Evolutionary conservation across 352 stramenopile species (phyloP).

Genomic region (Phytophthora agathidicida): DNA sequence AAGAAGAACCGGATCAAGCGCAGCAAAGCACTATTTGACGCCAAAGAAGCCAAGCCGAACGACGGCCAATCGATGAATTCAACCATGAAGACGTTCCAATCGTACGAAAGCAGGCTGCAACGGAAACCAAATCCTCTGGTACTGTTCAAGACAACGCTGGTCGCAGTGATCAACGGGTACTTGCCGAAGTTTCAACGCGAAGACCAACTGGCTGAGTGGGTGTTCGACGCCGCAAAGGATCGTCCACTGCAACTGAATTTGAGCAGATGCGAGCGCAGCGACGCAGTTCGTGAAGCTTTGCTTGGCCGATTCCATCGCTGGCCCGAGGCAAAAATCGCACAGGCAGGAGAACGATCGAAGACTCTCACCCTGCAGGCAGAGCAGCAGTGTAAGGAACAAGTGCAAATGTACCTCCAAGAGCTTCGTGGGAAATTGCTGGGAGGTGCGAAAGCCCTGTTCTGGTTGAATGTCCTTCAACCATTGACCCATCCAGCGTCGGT

Average conservation of each 20-base stretch:
- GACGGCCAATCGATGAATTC: neutral
- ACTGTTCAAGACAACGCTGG: neutral
- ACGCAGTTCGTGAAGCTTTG: conserved; percentile 30
- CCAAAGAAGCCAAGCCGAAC: conserved; percentile 2
- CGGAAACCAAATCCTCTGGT: neutral
- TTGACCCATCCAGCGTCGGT: conserved; percentile 5
- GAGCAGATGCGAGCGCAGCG: conserved; percentile 6
- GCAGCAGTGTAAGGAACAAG: conserved; percentile 25
- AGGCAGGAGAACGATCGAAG: conserved; percentile 4
- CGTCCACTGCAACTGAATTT: conserved; percentile 28
- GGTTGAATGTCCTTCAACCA: conserved; percentile 29
- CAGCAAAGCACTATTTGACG: neutral
- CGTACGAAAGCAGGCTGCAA: neutral
- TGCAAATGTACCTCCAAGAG: conserved; percentile 31
- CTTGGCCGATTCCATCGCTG: conserved; percentile 37
- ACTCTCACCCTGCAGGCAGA: conserved; percentile 5
- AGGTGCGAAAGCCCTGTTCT: conserved; percentile 30
- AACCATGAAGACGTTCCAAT: neutral
- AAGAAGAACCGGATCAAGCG: conserved; percentile 1
- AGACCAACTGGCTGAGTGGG: conserved; percentile 23
- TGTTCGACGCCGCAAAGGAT: conserved; percentile 25
- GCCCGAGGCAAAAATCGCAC: conserved; percentile 23
- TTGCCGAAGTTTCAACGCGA: conserved; percentile 5
- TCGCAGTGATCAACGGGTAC: neutral
- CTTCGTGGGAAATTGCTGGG: conserved; percentile 21